Base-by-base conservation (phyloP, 148 eudicot species). In the Nyssa sinensis region DNA sequence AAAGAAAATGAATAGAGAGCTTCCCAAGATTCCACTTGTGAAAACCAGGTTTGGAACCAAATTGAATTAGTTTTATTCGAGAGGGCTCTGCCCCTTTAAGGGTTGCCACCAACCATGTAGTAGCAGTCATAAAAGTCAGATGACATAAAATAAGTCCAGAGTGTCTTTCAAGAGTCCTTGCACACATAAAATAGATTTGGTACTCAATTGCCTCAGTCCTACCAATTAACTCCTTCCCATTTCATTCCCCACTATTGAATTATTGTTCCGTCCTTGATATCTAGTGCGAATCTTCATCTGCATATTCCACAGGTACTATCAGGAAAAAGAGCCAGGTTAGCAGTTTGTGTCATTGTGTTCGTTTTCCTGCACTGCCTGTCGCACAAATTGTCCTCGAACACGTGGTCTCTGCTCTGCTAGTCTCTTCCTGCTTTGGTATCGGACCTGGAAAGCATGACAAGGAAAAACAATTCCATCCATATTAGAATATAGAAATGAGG, bases 361-460 rank as follows among this genome's bases (percentile, higher is more conserved):
- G 70, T 68, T 80, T 62, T 87, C 86, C 44, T 77, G 75, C 66
- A 35, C 77, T 19, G 32, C 69, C 62, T 86, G 91, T 69, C 82
- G 78, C 37, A 86, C 91, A 70, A 89, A 81, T 53, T 91, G 91
- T 62, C 93, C 97, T 37, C 86, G 87, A 21, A 91, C 83, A 67
- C 89, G 93, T 3, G 93, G 97, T 79, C 97, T 80, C 67, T 92
- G 86, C 59, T 92, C 97, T 70, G 97, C 97, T 55, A 89, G 83
- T 76, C 78, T 86, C 86, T 89, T 92, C 81, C 94, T 82, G 89
- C 88, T 92, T 35, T 92, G 90, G 74, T 89, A 86, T 32, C 94
- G 85, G 29, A 92, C 92, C 94, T 92, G 79, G 13, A 67, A 51
- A 73, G 32, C 33, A 64, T 19, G 57, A 65, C 21, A 53, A 71